Evolutionary conservation across 2,329 filamentous ascomycete genomes (phyloP), one percentile per base, ranked within the genome.

Genomic region (Beauveria sp.): DNA sequence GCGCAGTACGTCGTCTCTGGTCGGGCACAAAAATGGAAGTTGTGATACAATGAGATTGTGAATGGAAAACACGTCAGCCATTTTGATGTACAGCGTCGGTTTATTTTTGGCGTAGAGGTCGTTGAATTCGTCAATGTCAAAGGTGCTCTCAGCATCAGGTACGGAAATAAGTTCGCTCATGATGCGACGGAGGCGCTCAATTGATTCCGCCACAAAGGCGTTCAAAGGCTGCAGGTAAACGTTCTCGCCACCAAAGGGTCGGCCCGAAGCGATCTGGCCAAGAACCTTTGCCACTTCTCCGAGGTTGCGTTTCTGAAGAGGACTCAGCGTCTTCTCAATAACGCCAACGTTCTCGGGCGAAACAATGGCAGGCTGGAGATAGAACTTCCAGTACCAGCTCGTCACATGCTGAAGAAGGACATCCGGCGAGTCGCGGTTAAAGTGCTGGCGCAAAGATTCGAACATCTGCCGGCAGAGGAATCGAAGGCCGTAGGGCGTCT

Each of bases 81-180:
- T 93, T 77, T 99, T 99, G 79, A 99, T 96, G 78, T 97, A 99
- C n/a, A 99, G 81, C 0, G 93, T 97, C 7, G 94, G 94, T 75
- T 96, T 96, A 65, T 92, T 94, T 73, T 96, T 92, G 61, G 93
- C 90, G 71, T 97, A 97, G 7, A 99, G 82, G 70, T 99, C 94
- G 71, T 97, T 97, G 83, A 94, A 99, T 72, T 97, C 94, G 71
- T 99, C 94, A 71, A 99, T 97, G 73, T 97, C 92, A 70, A 97
- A 99, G 26, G 94, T 94, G 57, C 85, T 83, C 74, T 99, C 94
- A 0, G 91, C 90, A 68, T 94, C 88, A 16, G 89, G 86, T 14
- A 97, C 90, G 14, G 88, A 85, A 66, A 99, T 91, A 63, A 97
- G 75, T 40, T 88, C 84, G 51, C 82, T 83, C 75, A 90, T 90